Evolutionary conservation across 345 rosid species (phyloP).

Genomic region (Pistacia atlantica): DNA sequence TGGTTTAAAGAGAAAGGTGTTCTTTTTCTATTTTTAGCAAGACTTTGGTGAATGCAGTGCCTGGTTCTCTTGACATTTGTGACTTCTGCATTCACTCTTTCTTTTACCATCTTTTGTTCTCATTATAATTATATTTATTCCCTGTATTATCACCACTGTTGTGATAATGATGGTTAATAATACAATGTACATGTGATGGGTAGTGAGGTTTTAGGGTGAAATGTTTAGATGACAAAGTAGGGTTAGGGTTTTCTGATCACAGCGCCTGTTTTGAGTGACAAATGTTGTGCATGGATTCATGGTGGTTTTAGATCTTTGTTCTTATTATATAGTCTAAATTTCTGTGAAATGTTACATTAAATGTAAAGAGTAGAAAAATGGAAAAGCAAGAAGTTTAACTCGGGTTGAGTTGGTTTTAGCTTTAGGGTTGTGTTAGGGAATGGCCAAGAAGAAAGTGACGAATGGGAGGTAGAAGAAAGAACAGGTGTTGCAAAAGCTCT

Average conservation of each 20-base stretch:
- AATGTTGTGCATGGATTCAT: slow-evolving; percentile 44
- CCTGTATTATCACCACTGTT: background rate
- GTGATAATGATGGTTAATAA: background rate
- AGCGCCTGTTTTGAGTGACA: slow-evolving; percentile 24
- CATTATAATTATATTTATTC: slow-evolving; percentile 11
- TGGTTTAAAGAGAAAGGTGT: slow-evolving; percentile 36
- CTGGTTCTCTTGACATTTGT: slow-evolving; percentile 60
- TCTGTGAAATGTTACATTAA: background rate
- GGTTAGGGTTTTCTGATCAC: slow-evolving; percentile 35
- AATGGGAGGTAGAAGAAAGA: slow-evolving; percentile 56
- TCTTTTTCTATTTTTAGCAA: slow-evolving; percentile 51
- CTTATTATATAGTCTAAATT: background rate
- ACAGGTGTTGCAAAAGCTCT: slow-evolving; percentile 92
- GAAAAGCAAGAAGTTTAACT: slow-evolving; percentile 12
- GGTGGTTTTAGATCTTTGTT: slow-evolving; percentile 17
- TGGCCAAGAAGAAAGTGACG: slow-evolving; percentile 64
- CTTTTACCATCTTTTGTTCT: slow-evolving; percentile 22
- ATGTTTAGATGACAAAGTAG: slow-evolving; percentile 17
- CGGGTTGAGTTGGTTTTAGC: slow-evolving; percentile 24
- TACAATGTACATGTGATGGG: background rate
- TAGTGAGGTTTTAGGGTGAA: slow-evolving; percentile 10
- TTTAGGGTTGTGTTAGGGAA: slow-evolving; percentile 34
- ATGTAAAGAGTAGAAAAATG: background rate
- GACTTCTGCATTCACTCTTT: slow-evolving; percentile 51
- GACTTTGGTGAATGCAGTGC: slow-evolving; percentile 24